These are phyloP conservation scores for Tolypocladium paradoxum DNA, from an alignment of 2,329 filamentous ascomycete species.

Conservation along the genomic window DNA sequence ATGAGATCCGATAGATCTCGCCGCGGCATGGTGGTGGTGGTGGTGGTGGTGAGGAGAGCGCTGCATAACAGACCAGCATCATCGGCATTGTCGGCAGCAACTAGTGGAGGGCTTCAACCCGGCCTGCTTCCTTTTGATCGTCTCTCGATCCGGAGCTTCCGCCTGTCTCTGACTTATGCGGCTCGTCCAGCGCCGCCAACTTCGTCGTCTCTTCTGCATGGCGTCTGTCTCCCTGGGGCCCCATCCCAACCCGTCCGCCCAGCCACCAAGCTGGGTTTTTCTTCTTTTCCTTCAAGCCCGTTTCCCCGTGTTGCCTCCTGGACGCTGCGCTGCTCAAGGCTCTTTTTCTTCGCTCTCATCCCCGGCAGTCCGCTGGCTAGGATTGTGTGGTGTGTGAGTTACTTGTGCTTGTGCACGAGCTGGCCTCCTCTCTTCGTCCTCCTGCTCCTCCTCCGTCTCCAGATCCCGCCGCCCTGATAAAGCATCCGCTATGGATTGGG, in stretches of 20 bases:
- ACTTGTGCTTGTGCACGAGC: neutral
- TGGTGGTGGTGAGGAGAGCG: neutral
- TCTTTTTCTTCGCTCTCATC: neutral
- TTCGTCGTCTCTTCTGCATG: neutral
- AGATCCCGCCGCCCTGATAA: neutral
- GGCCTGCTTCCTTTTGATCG: neutral
- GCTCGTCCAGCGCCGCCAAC: no score
- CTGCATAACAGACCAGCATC: neutral
- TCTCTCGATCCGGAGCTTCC: neutral
- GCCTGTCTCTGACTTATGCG: slow-evolving; percentile 1
- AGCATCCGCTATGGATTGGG: slow-evolving; percentile 2
- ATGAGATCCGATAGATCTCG: neutral
- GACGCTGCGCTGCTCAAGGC: neutral
- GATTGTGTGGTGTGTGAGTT: neutral
- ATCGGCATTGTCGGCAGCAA: neutral
- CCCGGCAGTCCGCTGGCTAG: neutral
- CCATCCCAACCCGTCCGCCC: neutral
- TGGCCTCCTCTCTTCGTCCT: slow-evolving; percentile 1
- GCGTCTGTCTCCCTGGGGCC: neutral
- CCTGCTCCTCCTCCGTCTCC: neutral
- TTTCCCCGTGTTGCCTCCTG: neutral
- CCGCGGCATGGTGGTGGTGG: neutral
- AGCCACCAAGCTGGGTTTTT: neutral
- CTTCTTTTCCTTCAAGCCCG: neutral
- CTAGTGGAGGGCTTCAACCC: neutral